Percentiles rank a stretch among this genome's conserved stretches.
Conservation (phyloP, 2,329 filamentous ascomycete genomes). For the Geoglossum cookeanum region DNA sequence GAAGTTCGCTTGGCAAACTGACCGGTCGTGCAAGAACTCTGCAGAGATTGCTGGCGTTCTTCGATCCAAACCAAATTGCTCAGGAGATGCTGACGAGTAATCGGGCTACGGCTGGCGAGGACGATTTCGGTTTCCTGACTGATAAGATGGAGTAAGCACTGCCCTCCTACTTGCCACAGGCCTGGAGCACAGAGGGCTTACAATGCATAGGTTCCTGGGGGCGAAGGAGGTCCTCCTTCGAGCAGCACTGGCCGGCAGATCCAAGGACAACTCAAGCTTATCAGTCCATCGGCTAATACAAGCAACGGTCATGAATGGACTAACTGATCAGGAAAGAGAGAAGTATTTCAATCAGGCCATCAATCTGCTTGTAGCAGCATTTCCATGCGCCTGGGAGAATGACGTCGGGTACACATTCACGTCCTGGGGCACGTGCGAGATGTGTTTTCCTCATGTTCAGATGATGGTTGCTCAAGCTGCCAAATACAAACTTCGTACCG, state of each 20-base stretch:
- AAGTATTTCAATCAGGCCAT: conserved; percentile 13
- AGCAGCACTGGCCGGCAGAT: conserved; percentile 11
- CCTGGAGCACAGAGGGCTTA: not conserved
- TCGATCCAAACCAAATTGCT: conserved; percentile 15
- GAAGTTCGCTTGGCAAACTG: conserved; percentile 12
- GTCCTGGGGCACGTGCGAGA: conserved; percentile 15
- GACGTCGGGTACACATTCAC: conserved; percentile 14
- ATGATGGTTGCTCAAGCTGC: conserved; percentile 12
- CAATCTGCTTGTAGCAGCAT: conserved; percentile 13
- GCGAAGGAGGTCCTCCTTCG: conserved; percentile 11
- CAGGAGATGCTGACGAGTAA: conserved; percentile 13
- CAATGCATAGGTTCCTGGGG: conserved; percentile 8
- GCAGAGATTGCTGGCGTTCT: conserved; percentile 14
- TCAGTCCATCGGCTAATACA: conserved; percentile 14
- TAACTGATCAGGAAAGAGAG: conserved; percentile 5
- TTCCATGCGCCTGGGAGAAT: conserved; percentile 13
- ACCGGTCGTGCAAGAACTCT: conserved; percentile 10
- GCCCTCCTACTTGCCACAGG: not conserved
- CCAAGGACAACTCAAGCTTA: conserved; percentile 7
- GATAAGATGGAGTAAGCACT: conserved; percentile 16
- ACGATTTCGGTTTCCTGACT: conserved; percentile 12
- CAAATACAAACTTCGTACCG: conserved; percentile 6
- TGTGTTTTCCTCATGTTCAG: conserved; percentile 16
- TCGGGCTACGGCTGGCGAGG: conserved; percentile 7
- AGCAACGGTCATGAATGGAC: conserved; percentile 8